Conservation (phyloP, 2,329 filamentous ascomycete genomes). For the Ophiocordyceps unilateralis region DNA sequence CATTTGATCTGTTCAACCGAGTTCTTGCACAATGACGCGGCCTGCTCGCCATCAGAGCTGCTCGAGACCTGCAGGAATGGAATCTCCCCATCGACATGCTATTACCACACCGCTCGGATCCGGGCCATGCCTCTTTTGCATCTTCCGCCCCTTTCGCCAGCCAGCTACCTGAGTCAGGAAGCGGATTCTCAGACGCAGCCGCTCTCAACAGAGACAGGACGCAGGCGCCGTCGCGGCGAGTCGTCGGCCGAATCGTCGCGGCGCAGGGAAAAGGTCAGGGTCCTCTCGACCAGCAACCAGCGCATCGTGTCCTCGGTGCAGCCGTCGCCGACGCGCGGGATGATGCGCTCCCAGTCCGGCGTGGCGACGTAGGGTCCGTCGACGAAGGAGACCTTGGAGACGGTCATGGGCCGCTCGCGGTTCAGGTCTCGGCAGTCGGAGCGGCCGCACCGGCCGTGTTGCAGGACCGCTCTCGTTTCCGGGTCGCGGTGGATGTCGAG, state of each 20-base stretch:
- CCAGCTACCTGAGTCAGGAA: too few species aligned
- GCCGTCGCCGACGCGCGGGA: constrained; percentile 13
- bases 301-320: constrained; percentile 16
- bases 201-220: too few species aligned
- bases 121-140: too few species aligned
- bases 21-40: too few species aligned
- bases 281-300: constrained; percentile 20
- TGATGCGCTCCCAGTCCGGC: constrained; percentile 14
- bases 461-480: constrained; percentile 15
- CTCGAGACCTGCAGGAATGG: too few species aligned
- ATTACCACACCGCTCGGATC: too few species aligned
- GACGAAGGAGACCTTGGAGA: constrained; percentile 20
- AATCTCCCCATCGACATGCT: too few species aligned
- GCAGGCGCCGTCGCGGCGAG: constrained; percentile 5
- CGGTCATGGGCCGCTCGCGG: constrained; percentile 15
- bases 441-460: constrained; percentile 17
- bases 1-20: too few species aligned
- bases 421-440: constrained; percentile 18
- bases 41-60: too few species aligned
- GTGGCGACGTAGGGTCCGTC: constrained; percentile 14
- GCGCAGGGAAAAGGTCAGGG: constrained; percentile 18
- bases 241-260: constrained; percentile 16
- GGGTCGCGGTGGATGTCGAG: constrained; percentile 15
- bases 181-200: too few species aligned
- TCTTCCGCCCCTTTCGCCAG: too few species aligned